A percentile compares a stretch with the other conserved stretches of the same genome.
phyloP scores from a whole-genome alignment of 345 rosid genomes.

The Isatis tinctoria region DNA sequence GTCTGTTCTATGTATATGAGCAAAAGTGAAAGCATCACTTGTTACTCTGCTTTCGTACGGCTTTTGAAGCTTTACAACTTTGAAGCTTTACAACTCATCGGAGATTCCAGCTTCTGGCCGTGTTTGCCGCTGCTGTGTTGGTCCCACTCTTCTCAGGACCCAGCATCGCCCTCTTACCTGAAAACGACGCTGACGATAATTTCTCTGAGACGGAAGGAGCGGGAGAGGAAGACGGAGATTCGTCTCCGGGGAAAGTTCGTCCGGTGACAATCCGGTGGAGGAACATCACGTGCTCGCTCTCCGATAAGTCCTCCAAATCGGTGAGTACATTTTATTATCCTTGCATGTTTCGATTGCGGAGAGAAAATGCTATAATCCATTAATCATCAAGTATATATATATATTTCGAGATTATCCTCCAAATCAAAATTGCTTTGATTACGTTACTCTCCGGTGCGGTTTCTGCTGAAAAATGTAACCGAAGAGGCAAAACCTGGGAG shows the following conservation, averaged over 20 bases:
- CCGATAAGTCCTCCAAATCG: constrained; percentile 68
- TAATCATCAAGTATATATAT: too few relatives aligned
- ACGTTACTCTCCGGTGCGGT: constrained; percentile 56
- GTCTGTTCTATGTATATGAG: too few relatives aligned
- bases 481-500: constrained; percentile 97
- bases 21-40: too few relatives aligned
- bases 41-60: neutral
- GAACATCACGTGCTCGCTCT: constrained; percentile 77
- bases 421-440: too few relatives aligned
- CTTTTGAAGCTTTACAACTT: constrained; percentile 6
- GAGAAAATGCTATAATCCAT: too few relatives aligned
- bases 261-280: constrained; percentile 83
- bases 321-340: constrained; percentile 38
- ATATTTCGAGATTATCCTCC: neutral
- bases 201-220: constrained; percentile 6
- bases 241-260: constrained; percentile 50
- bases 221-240: constrained; percentile 36
- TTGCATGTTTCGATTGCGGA: constrained; percentile 21
- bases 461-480: constrained; percentile 72
- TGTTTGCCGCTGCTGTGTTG: constrained; percentile 73
- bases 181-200: constrained; percentile 38
- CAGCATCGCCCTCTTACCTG: constrained; percentile 62
- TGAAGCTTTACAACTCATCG: too few relatives aligned
- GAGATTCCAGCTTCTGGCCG: constrained; percentile 45
- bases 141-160: constrained; percentile 77